These are phyloP conservation scores for Gardenia jasminoides DNA, from an alignment of 257 asterid species.

Conservation along the genomic window DNA sequence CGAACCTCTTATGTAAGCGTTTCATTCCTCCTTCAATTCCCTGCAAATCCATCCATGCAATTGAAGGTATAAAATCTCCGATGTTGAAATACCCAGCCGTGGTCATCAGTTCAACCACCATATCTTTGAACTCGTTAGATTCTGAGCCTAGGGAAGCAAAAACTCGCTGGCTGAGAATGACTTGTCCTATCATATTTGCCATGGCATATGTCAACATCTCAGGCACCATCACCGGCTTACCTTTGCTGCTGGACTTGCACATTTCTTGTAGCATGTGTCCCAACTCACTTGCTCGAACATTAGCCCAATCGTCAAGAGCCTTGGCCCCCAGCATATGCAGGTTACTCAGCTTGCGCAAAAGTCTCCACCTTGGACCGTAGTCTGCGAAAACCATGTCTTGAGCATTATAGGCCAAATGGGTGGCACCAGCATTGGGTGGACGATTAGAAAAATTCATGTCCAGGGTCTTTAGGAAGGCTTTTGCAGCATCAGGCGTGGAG, in stretches of 20 bases:
- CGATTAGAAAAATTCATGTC: slow-evolving; percentile 43
- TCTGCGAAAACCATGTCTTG: slow-evolving; percentile 50
- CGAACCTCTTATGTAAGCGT: slow-evolving; percentile 40
- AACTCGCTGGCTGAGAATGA: slow-evolving; percentile 40
- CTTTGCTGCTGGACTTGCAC: slow-evolving; percentile 14
- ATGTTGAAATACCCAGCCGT: slow-evolving; percentile 44
- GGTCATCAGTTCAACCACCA: slow-evolving; percentile 59
- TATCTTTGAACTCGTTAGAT: slow-evolving; percentile 48
- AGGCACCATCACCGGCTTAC: slow-evolving; percentile 34
- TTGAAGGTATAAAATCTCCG: slow-evolving; percentile 47
- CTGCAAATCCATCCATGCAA: slow-evolving; percentile 57
- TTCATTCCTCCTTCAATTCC: slow-evolving; percentile 51
- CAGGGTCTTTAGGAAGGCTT: slow-evolving; percentile 41
- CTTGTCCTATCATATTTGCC: slow-evolving; percentile 53
- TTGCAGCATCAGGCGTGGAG: slow-evolving; percentile 45
- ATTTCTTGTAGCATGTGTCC: slow-evolving; percentile 44
- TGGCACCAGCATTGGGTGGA: slow-evolving; percentile 44
- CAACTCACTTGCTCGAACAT: slow-evolving; percentile 31
- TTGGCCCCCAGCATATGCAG: slow-evolving; percentile 44
- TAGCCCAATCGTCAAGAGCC: slow-evolving; percentile 39
- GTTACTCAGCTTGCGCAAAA: slow-evolving; percentile 43
- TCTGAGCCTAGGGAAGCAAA: slow-evolving; percentile 33
- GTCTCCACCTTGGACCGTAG: slow-evolving; percentile 51
- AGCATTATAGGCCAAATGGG: slow-evolving; percentile 36
- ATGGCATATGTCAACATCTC: slow-evolving; percentile 44